Evolutionary conservation across 164 flowering plant species (phyloP).

Genomic region (Warburgia ugandensis): DNA sequence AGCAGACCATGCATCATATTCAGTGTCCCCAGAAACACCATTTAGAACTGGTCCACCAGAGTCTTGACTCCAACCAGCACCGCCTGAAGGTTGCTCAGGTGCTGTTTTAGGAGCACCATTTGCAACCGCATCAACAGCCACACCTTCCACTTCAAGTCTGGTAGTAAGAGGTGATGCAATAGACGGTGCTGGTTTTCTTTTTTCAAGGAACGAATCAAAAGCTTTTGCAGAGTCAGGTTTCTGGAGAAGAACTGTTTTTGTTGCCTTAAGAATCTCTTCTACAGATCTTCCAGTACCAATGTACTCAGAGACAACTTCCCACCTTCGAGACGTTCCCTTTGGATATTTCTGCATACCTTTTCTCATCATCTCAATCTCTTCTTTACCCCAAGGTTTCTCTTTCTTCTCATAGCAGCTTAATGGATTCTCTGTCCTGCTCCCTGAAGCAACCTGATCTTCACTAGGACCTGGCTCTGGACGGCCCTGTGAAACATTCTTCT

Average conservation of each 20-base stretch:
- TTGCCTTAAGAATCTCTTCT: conserved; percentile 87
- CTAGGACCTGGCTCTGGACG: too few relatives aligned
- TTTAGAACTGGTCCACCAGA: conserved; percentile 12
- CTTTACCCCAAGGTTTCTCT: conserved; percentile 51
- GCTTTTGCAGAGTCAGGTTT: conserved; percentile 88
- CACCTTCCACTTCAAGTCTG: conserved; percentile 53
- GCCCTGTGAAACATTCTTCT: conserved; percentile 32
- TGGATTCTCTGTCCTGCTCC: conserved; percentile 5
- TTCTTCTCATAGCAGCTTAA: conserved; percentile 30
- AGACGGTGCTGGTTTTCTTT: conserved; percentile 66
- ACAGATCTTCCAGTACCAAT: conserved; percentile 91
- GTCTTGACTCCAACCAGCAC: too few relatives aligned
- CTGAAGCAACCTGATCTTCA: conserved; percentile 5
- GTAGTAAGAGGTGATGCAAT: conserved; percentile 78
- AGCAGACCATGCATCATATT: conserved; percentile 74
- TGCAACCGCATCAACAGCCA: conserved; percentile 9
- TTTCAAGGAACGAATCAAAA: conserved; percentile 88
- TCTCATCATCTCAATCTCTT: conserved; percentile 76
- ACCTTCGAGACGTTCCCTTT: conserved; percentile 89
- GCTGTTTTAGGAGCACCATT: conserved; percentile 6
- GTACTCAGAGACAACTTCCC: conserved; percentile 94
- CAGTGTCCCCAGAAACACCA: conserved; percentile 38
- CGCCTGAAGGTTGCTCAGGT: conserved; percentile 26
- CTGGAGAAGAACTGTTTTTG: conserved; percentile 91
- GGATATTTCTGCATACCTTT: conserved; percentile 64